Evolutionary conservation across 106 monocot genomes (phyloP), one percentile per base, ranked within the genome.

Genomic region (Apostasia ramifera): DNA sequence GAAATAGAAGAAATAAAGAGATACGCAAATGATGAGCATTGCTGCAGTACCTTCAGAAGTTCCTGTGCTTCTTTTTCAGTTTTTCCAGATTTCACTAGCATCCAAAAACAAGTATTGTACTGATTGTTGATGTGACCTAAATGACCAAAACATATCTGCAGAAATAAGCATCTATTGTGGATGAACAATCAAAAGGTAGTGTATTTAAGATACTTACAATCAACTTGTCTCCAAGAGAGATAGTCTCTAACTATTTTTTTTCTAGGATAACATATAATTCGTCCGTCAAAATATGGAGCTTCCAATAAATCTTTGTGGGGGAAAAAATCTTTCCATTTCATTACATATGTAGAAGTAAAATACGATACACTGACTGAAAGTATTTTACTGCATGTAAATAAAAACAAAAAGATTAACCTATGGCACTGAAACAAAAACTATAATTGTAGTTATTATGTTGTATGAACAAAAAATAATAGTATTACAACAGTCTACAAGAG

Each of bases 61-160:
- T 86, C 71, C 52, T 91, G 95, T 56, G 95, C 95, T 75, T 95
- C 81, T 51, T 46, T 81, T 63, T 80, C 76, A 45, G 77, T 70
- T 76, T 78, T 88, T 40, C 95, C 95, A 48, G 95, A 95, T 47
- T 95, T 91, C 37, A 95, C 86, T 57, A 95, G 69, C 91, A 84
- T 86, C 95, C 95, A 95, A 59, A 91, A 95, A 67, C 95, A 91
- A 37, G 91, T 95, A 67, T 95, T 95, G 72, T 88, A 95, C 53
- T 91, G 95, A 73, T 95, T 95, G 71, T 91, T 95, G 46, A 95
- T 86, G 62, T 95, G 95, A 73, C 95, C 95, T 95, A 47, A 69
- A 79, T 76, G 69, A 69, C 55, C 15, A 15, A 57, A 69, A 43
- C 14, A 72, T 50, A 71, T 58, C n/a, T 14, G 53, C 3, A 62